Conservation (phyloP, 2,329 filamentous ascomycete genomes). For the Metarhizium robertsii region DNA sequence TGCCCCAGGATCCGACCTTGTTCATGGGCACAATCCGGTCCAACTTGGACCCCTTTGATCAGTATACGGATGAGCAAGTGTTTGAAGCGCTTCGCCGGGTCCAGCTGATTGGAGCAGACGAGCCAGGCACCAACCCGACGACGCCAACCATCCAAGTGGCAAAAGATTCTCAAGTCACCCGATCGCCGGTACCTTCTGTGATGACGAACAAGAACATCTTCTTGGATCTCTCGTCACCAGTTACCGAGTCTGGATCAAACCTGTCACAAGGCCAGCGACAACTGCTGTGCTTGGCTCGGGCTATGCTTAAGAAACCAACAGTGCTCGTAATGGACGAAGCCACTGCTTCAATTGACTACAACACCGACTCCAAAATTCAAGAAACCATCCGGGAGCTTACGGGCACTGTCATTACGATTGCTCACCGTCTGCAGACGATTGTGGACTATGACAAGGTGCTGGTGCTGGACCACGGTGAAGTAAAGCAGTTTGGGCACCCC, state of each 20-base stretch:
- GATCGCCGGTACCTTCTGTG: constrained; percentile 21
- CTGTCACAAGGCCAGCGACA: constrained; percentile 94
- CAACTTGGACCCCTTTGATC: constrained; percentile 86
- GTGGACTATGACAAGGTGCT: constrained; percentile 97
- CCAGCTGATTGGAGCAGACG: constrained; percentile 65
- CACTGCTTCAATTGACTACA: constrained; percentile 94
- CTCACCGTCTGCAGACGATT: constrained; percentile 90
- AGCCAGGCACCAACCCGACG: constrained; percentile 25
- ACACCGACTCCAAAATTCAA: constrained; percentile 91
- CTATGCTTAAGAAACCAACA: constrained; percentile 81
- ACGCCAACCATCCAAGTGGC: constrained; percentile 13
- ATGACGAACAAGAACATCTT: constrained; percentile 91
- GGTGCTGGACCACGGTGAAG: constrained; percentile 79
- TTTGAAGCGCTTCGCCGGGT: constrained; percentile 80
- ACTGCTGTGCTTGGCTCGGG: constrained; percentile 84
- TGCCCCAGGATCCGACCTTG: constrained; percentile 91
- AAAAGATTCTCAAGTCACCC: constrained; percentile 7
- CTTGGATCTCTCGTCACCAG: constrained; percentile 70
- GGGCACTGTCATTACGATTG: constrained; percentile 93
- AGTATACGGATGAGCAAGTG: constrained; percentile 85
- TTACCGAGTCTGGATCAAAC: constrained; percentile 87
- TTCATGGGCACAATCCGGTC: constrained; percentile 87
- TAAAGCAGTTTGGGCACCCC: constrained; percentile 87
- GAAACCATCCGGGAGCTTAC: constrained; percentile 89
- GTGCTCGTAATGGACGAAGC: constrained; percentile 99